These are phyloP conservation scores for Malus hybrid DNA, from an alignment of 331 rosid genomes.

Conservation along the genomic window DNA sequence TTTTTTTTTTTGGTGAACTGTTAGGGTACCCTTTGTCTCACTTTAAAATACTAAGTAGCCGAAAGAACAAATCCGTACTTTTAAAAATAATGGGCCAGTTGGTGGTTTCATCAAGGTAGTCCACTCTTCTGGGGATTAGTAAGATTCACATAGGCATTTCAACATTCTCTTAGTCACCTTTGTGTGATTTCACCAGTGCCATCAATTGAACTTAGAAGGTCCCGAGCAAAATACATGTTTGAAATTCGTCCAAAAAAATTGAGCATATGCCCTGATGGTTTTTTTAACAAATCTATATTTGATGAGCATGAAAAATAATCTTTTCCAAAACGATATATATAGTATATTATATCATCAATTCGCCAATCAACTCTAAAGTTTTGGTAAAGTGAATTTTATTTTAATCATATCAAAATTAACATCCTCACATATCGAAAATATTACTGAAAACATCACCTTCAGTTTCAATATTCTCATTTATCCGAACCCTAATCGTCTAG, in stretches of 20 bases:
- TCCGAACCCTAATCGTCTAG: conserved; percentile 16
- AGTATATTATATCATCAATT: neutral
- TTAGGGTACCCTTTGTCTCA: neutral
- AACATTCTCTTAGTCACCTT: accelerated
- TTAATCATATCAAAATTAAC: neutral
- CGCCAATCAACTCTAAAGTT: neutral
- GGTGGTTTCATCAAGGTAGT: no score
- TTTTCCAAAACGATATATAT: no score
- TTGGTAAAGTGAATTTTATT: neutral
- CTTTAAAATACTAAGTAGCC: neutral
- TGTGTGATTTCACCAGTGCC: no score
- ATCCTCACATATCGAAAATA: neutral
- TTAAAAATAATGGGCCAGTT: no score
- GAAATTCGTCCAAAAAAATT: no score
- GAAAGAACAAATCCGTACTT: conserved; percentile 1
- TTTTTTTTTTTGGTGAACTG: neutral
- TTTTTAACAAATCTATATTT: no score
- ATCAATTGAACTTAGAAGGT: no score
- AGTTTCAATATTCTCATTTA: neutral
- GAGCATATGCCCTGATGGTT: no score
- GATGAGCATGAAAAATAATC: no score
- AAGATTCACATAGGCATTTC: no score
- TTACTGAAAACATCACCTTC: neutral
- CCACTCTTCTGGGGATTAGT: no score
- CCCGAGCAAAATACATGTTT: no score